These are phyloP conservation scores for Calophaca sinica DNA, from an alignment of 306 rosid genomes.

Conservation along the genomic window DNA sequence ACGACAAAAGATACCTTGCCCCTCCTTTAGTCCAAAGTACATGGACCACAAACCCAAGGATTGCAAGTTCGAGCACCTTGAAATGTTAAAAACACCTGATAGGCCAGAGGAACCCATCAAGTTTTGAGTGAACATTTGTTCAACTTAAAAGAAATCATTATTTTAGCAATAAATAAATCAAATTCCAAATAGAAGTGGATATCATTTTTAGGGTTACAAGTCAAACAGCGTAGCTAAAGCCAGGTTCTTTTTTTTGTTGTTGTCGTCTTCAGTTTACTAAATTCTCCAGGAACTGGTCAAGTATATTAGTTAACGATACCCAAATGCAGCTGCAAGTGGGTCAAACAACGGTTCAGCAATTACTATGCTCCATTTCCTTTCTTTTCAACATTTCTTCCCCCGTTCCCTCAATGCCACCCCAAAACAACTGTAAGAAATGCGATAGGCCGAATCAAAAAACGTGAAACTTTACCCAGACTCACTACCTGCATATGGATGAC, in stretches of 20 bases:
- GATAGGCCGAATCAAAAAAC: no score
- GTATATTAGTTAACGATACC: not conserved
- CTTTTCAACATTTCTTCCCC: constrained; percentile 4
- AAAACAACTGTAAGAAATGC: no score
- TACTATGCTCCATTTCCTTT: constrained; percentile 11
- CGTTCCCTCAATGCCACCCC: no score
- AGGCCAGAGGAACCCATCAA: constrained; percentile 25
- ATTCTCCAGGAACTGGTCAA: not conserved
- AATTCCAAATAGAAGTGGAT: not conserved
- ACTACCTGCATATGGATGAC: no score
- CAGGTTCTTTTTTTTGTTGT: constrained; percentile 23
- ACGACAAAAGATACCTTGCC: constrained; percentile 49
- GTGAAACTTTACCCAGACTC: no score
- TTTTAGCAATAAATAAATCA: constrained; percentile 16
- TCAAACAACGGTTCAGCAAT: constrained; percentile 3
- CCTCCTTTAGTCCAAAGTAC: constrained; percentile 31
- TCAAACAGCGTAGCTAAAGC: constrained; percentile 38
- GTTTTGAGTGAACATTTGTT: constrained; percentile 14
- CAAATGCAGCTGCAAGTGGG: not conserved
- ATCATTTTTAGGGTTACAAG: not conserved
- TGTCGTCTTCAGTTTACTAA: constrained; percentile 29
- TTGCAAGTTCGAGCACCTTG: constrained; percentile 33
- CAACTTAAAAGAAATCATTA: constrained; percentile 13
- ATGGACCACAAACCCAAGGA: constrained; percentile 40
- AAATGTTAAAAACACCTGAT: constrained; percentile 16